Evolutionary conservation across 192 early-diverging fungal genomes (phyloP).

Genomic region (Gamsiella multidivaricata): DNA sequence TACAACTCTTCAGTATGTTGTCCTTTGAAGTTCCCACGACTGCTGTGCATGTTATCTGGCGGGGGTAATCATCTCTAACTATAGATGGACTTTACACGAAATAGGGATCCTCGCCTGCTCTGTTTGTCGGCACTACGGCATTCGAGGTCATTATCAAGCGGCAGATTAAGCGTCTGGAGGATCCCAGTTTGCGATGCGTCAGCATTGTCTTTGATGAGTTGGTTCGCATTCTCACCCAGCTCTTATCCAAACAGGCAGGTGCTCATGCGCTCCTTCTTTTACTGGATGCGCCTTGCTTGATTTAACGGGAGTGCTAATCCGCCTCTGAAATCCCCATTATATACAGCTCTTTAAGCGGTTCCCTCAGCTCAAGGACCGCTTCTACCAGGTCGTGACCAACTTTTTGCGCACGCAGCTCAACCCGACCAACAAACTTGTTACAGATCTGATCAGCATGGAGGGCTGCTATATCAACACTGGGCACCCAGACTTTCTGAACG

Average conservation of each 20-base stretch:
- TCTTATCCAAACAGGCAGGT: constrained; percentile 84
- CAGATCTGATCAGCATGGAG: constrained; percentile 94
- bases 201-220: constrained; percentile 98
- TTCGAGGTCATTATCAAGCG: constrained; percentile 99
- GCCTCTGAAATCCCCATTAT: background rate
- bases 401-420: constrained; percentile 91
- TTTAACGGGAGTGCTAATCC: background rate
- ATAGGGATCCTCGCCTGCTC: constrained; percentile 91
- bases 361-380: constrained; percentile 91
- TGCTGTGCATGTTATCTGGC: too few relatives aligned
- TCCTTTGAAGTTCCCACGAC: too few relatives aligned
- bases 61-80: too few relatives aligned
- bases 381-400: constrained; percentile 91
- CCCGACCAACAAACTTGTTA: constrained; percentile 96
- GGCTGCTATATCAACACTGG: constrained; percentile 97
- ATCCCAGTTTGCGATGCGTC: constrained; percentile 95
- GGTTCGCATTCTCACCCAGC: constrained; percentile 92
- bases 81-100: too few relatives aligned
- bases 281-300: too few relatives aligned
- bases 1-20: constrained; percentile 93
- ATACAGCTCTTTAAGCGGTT: constrained; percentile 91
- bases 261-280: too few relatives aligned
- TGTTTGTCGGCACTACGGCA: constrained; percentile 99
- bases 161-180: constrained; percentile 98
- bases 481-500: constrained; percentile 98